Conservation (phyloP, 2,329 filamentous ascomycete genomes). For the Aspergillus novoparasiticus region DNA sequence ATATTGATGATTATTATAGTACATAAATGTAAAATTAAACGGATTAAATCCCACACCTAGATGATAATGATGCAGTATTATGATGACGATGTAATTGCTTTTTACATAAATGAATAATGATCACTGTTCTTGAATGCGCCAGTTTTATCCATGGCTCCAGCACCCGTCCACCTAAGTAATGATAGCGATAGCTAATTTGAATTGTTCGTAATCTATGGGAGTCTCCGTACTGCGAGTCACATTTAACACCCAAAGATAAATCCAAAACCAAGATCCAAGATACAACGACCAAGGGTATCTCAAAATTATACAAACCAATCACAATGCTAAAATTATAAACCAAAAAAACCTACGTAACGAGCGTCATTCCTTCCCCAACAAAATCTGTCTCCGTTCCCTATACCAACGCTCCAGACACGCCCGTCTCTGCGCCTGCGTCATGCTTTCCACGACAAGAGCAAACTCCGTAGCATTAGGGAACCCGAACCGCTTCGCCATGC, state of each 20-base stretch:
- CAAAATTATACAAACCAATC: background rate
- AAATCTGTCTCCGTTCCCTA: slow-evolving; percentile 60
- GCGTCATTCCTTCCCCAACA: slow-evolving; percentile 15
- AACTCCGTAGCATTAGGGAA: slow-evolving; percentile 79
- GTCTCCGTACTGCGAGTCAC: background rate
- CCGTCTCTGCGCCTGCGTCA: slow-evolving; percentile 80
- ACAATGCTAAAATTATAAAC: background rate
- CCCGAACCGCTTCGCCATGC: slow-evolving; percentile 79
- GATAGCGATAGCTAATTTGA: background rate
- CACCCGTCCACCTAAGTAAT: background rate
- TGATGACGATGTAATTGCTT: background rate
- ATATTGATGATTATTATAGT: background rate
- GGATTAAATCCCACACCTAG: background rate
- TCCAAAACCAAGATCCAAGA: background rate
- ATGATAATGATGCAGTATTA: background rate
- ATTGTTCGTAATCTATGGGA: background rate
- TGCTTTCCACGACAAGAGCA: slow-evolving; percentile 84
- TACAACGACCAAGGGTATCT: background rate
- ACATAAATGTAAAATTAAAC: background rate
- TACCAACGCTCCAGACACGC: slow-evolving; percentile 83
- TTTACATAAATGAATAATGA: background rate
- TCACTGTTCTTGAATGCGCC: too few species aligned
- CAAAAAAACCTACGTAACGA: background rate
- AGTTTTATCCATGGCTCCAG: too few species aligned
- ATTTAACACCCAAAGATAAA: background rate